Conservation (phyloP, 768 basidiomycete species). For the Collybia sp. region DNA sequence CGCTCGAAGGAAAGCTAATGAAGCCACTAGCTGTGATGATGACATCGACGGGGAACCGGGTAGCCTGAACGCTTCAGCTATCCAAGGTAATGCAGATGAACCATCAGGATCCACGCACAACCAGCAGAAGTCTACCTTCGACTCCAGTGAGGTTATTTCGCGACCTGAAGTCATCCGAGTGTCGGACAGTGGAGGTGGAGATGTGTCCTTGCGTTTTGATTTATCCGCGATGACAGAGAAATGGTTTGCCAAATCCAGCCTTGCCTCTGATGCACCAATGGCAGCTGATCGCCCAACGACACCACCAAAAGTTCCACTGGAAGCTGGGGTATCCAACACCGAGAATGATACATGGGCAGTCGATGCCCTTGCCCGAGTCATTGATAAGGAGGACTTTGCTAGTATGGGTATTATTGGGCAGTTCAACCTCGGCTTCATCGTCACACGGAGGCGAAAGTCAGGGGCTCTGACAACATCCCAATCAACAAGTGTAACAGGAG, state of each 20-base stretch:
- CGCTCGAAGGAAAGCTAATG: not conserved
- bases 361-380: slow-evolving; percentile 74
- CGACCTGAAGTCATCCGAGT: slow-evolving; percentile 39
- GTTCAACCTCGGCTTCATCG: slow-evolving; percentile 95
- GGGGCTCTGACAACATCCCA: slow-evolving; percentile 3
- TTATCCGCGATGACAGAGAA: slow-evolving; percentile 20
- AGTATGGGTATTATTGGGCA: slow-evolving; percentile 87
- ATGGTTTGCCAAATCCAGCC: slow-evolving; percentile 13
- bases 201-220: slow-evolving; percentile 29
- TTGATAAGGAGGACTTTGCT: slow-evolving; percentile 82
- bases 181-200: slow-evolving; percentile 9
- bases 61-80: slow-evolving; percentile 1
- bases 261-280: not conserved
- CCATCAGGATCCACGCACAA: too few relatives aligned
- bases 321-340: slow-evolving; percentile 35
- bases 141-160: slow-evolving; percentile 13
- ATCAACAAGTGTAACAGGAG: slow-evolving; percentile 7
- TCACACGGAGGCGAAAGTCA: slow-evolving; percentile 57
- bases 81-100: not conserved
- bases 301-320: slow-evolving; percentile 17
- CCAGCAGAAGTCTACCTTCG: not conserved
- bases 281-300: not conserved
- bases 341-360: slow-evolving; percentile 52
- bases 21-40: not conserved
- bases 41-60: not conserved